phyloP scores from a whole-genome alignment of 1,284 basidiomycete species.

The Anthracocystis walkeri region DNA sequence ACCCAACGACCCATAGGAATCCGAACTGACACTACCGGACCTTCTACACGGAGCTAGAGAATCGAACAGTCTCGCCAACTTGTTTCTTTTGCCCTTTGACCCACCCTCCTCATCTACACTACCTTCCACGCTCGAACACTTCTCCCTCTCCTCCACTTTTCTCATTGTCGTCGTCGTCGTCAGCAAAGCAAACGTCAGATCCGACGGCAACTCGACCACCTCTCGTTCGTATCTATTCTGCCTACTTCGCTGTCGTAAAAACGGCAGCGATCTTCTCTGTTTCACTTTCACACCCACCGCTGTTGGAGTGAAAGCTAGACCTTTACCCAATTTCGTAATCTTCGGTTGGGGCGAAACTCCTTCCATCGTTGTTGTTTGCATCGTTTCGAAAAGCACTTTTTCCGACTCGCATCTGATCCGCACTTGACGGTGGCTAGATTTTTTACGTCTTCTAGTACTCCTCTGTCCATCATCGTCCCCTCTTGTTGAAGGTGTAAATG shows the following conservation, averaged over 20 bases:
- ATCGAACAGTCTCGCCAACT: not conserved
- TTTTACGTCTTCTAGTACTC: no score
- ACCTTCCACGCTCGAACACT: not conserved
- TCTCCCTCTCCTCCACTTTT: not conserved
- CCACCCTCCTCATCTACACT: no score
- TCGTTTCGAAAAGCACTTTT: no score
- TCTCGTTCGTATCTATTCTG: not conserved
- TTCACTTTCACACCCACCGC: not conserved
- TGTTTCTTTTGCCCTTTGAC: not conserved
- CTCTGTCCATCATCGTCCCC: no score
- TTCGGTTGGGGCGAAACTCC: no score
- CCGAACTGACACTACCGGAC: not conserved
- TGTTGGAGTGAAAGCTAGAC: conserved; percentile 6
- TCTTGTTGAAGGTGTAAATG: no score
- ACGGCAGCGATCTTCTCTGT: not conserved
- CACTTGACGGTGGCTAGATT: no score
- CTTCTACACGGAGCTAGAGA: not conserved
- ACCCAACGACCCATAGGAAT: no score
- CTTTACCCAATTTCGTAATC: conserved; percentile 28
- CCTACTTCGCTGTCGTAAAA: not conserved
- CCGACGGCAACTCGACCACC: not conserved
- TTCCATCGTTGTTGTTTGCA: no score
- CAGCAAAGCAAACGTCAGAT: not conserved
- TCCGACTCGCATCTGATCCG: no score
- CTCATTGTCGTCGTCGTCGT: no score